Percentiles rank a stretch among this genome's conserved stretches.
These are phyloP conservation scores for Raphanus raphanistrum DNA, from an alignment of 345 rosid species.

Conservation along the genomic window DNA sequence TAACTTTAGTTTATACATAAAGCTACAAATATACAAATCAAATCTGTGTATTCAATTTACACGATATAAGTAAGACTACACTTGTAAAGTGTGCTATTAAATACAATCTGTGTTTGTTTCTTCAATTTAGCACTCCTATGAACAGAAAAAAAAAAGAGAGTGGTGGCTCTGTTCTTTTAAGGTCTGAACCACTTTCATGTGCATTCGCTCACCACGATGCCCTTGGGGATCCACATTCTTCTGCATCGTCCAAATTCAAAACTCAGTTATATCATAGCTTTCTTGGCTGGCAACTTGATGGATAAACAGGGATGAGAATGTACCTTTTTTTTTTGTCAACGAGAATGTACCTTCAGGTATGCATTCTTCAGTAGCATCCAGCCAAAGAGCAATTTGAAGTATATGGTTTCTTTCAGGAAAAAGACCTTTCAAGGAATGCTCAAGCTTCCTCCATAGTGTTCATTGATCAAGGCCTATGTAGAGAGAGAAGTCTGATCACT, in stretches of 20 bases:
- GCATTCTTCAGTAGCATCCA: neutral
- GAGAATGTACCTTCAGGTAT: neutral
- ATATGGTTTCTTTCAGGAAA: neutral
- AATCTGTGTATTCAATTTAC: neutral
- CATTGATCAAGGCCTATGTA: conserved; percentile 61
- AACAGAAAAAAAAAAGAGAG: neutral
- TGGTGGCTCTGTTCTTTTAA: conserved; percentile 3
- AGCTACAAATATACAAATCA: neutral
- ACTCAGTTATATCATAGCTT: neutral
- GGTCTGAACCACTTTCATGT: neutral
- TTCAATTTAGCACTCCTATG: conserved; percentile 12
- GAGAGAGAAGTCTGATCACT: neutral
- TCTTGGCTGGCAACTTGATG: neutral
- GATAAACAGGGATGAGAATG: neutral
- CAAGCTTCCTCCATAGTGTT: conserved; percentile 75
- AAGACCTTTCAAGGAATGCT: conserved; percentile 27
- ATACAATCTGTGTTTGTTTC: neutral
- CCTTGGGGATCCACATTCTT: conserved; percentile 17
- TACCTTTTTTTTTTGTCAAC: no score
- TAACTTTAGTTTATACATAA: neutral
- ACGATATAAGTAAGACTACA: neutral
- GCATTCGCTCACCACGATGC: neutral
- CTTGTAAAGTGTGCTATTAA: neutral
- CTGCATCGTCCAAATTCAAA: conserved; percentile 1
- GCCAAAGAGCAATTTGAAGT: neutral